Percentiles rank a stretch among this genome's conserved stretches.
These are phyloP conservation scores for Paraconiothyrium brasiliense DNA, from an alignment of 2,329 filamentous ascomycete species.

Conservation along the genomic window DNA sequence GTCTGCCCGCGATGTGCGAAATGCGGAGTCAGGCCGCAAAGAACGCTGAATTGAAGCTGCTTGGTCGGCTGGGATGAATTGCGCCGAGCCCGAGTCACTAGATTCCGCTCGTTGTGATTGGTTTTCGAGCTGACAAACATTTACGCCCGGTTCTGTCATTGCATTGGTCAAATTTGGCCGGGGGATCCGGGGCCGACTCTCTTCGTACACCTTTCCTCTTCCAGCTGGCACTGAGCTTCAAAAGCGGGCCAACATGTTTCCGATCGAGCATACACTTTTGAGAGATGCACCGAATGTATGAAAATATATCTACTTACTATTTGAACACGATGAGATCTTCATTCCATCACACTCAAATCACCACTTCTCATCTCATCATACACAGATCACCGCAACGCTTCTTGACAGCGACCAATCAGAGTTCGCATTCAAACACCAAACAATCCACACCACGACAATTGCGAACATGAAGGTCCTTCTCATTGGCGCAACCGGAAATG, in stretches of 20 bases:
- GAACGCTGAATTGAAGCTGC: no score
- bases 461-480: slow-evolving; percentile 53
- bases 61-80: background rate
- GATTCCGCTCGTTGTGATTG: background rate
- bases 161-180: no score
- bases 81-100: background rate
- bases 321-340: background rate
- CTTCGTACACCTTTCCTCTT: background rate
- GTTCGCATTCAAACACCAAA: background rate
- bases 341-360: background rate
- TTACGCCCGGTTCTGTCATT: background rate
- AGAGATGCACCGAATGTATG: slow-evolving; percentile 4
- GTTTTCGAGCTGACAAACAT: background rate
- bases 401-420: background rate
- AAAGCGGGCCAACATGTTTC: background rate
- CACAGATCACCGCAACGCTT: background rate
- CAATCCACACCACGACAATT: slow-evolving; percentile 14
- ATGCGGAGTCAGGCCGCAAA: no score
- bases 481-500: slow-evolving; percentile 52
- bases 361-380: background rate
- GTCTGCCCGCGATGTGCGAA: no score
- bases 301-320: background rate
- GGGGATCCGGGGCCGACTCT: no score
- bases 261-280: background rate
- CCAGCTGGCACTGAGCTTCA: background rate